Evolutionary conservation across 345 rosid species (phyloP), one percentile per base, ranked within the genome.

Genomic region (Lenwebbia sp.): DNA sequence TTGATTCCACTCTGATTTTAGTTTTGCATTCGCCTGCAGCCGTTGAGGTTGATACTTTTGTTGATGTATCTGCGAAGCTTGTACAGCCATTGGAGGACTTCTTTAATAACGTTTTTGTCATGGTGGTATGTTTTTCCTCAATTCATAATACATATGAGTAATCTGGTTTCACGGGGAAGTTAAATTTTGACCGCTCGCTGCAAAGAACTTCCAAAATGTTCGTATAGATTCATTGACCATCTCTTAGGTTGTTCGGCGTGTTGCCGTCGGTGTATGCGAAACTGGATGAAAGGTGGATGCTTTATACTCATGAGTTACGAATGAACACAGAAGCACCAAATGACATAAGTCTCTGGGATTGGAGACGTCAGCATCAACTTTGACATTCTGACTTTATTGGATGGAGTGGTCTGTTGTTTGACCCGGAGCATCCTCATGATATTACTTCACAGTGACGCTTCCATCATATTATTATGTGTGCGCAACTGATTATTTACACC

Each of bases 21-120:
- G 44, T 47, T n/a, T 56, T 86, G 52, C 25, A 22, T 40, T 74
- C 60, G 30, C 62, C 85, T 86, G 44, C 95, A 96, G 99, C 92
- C 83, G 89, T 92, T 30, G 98, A 92, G 84, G 89, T 97, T 51
- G 97, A 94, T 84, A 93, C 94, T 84, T 96, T 96, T 90, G 88
- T 94, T 40, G 96, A 95, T 89, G 86, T 91, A 87, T 97, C 99
- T 49, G 91, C 88, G 41, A 88, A 88, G 86, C 91, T 97, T 65
- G 52, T 96, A 28, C 93, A 92, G 53, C 99, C 99, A 21, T 94
- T 97, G 0, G 99, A 95, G 88, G 94, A 96, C 86, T 97, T 97
- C 90, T 97, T 97, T 91, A 90, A 96, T 88, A 86, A 94, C 86
- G 98, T 96, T 84, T 96, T 97, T 33, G 98, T 97, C 86, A 97